These are phyloP conservation scores for Malania oleifera DNA, from an alignment of 164 flowering plant genomes.

Conservation along the genomic window DNA sequence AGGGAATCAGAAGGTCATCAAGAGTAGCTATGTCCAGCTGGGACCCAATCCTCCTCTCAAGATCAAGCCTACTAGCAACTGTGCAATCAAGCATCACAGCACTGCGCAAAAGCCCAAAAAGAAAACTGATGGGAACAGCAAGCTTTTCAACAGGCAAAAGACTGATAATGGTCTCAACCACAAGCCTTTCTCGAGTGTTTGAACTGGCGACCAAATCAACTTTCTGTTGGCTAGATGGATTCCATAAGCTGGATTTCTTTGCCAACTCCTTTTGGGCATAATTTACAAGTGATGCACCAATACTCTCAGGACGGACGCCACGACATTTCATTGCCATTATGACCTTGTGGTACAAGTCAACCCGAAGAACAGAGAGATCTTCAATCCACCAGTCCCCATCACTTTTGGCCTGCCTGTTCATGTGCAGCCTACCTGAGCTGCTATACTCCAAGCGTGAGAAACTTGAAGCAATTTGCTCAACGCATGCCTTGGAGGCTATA, in stretches of 20 bases:
- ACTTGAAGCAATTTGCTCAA: constrained; percentile 88
- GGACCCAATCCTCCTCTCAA: constrained; percentile 79
- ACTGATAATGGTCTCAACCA: constrained; percentile 72
- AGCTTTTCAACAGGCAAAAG: constrained; percentile 72
- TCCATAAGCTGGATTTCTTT: constrained; percentile 59
- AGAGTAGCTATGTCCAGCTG: constrained; percentile 75
- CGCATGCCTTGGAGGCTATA: constrained; percentile 86
- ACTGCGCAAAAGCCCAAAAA: constrained; percentile 65
- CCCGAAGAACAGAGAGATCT: constrained; percentile 72
- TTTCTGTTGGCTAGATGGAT: constrained; percentile 41
- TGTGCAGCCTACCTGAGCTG: constrained; percentile 82
- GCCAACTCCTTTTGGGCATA: constrained; percentile 76
- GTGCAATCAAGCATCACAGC: constrained; percentile 68
- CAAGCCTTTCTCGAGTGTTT: constrained; percentile 41
- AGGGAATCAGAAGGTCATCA: constrained; percentile 82
- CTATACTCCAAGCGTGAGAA: constrained; percentile 84
- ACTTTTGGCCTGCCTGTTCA: constrained; percentile 60
- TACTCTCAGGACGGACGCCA: constrained; percentile 82
- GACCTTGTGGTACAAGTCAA: constrained; percentile 71
- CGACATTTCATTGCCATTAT: constrained; percentile 81
- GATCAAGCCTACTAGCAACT: constrained; percentile 59
- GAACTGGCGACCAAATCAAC: constrained; percentile 31
- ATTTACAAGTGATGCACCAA: constrained; percentile 74
- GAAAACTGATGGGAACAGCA: constrained; percentile 62
- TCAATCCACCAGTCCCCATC: constrained; percentile 92